A percentile compares a stretch with the other conserved stretches of the same genome.
phyloP scores from a whole-genome alignment of 164 flowering plant genomes.

The Piper betle region DNA sequence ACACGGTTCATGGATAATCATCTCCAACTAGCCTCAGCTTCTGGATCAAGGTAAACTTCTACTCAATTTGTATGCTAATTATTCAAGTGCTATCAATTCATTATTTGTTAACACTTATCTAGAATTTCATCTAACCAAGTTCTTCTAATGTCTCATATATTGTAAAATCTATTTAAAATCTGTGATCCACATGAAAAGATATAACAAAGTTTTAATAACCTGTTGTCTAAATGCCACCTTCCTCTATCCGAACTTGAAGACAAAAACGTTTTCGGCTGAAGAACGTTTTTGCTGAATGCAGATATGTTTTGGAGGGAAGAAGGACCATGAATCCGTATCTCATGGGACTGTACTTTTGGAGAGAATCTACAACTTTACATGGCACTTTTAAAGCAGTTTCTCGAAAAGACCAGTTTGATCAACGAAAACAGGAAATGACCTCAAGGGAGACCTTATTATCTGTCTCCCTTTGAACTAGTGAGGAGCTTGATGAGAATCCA shows the following conservation, averaged over 20 bases:
- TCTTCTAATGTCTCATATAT: too few species aligned
- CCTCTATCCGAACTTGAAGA: too few species aligned
- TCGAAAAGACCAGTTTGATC: constrained; percentile 1
- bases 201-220: too few species aligned
- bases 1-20: constrained; percentile 44
- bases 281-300: constrained; percentile 12
- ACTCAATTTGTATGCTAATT: neutral
- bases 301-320: constrained; percentile 48
- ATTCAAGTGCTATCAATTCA: neutral
- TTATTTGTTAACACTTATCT: neutral
- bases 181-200: too few species aligned
- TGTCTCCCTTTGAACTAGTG: constrained; percentile 25
- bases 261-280: neutral
- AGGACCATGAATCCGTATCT: constrained; percentile 49
- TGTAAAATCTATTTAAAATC: too few species aligned
- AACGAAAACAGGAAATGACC: constrained; percentile 7
- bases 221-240: too few species aligned
- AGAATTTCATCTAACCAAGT: too few species aligned
- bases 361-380: constrained; percentile 36
- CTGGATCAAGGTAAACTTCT: constrained; percentile 40
- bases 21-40: constrained; percentile 39
- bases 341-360: constrained; percentile 29
- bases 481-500: constrained; percentile 25
- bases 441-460: constrained; percentile 34
- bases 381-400: constrained; percentile 20